Conservation (phyloP, 495 filamentous ascomycete species). For the Penicillium subrubescens region DNA sequence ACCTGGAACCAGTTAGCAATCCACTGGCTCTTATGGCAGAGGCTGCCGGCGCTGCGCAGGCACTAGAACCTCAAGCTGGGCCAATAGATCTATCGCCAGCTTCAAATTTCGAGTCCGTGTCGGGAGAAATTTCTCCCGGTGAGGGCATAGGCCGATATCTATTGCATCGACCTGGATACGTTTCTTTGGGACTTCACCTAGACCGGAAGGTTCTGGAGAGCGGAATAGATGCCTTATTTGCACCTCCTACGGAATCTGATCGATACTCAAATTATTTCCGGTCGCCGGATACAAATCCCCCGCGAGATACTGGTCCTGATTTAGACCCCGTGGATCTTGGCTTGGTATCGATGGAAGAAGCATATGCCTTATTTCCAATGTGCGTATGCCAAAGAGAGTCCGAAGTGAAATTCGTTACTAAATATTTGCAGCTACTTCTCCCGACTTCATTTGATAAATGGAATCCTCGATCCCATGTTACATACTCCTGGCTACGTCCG, state of each 20-base stretch:
- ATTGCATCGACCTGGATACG: constrained; percentile 20
- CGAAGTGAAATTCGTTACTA: neutral
- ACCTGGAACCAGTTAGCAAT: constrained; percentile 27
- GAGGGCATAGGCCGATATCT: constrained; percentile 9
- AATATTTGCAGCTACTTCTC: constrained; percentile 54
- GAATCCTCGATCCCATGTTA: constrained; percentile 62
- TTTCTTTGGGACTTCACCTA: constrained; percentile 27
- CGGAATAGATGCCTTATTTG: constrained; percentile 21
- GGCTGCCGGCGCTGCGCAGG: constrained; percentile 27
- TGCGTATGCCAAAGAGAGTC: constrained; percentile 27
- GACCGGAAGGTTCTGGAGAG: constrained; percentile 16
- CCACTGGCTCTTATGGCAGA: constrained; percentile 28
- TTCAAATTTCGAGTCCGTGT: neutral
- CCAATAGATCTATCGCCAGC: neutral
- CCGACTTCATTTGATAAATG: constrained; percentile 64
- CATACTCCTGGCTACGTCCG: constrained; percentile 63
- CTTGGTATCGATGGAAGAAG: constrained; percentile 57
- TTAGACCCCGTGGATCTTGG: constrained; percentile 66
- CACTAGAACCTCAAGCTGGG: constrained; percentile 6
- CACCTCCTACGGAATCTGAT: neutral
- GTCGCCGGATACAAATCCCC: neutral
- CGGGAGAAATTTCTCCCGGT: neutral
- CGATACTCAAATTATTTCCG: constrained; percentile 28
- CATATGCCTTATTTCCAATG: constrained; percentile 58
- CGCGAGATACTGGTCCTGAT: constrained; percentile 54